Base-by-base conservation (phyloP, 2,329 filamentous ascomycete species). In the Hortaea werneckii region DNA sequence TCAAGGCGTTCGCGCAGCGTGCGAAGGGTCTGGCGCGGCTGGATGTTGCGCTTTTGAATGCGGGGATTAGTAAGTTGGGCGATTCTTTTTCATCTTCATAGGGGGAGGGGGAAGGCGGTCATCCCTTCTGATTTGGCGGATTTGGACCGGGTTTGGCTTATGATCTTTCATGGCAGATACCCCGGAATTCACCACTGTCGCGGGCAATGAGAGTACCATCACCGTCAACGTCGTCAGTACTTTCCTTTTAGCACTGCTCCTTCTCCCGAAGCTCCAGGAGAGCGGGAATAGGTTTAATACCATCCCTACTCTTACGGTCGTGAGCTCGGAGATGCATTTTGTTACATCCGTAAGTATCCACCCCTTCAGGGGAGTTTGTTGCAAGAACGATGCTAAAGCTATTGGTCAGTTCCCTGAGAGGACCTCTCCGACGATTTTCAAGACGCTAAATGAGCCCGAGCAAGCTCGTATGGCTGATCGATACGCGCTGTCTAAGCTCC, bases 191-290 rank as follows among this genome's bases (percentile, higher is more conserved):
- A 34, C 52, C 0, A 37, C 32, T 13, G 49, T 55, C 10, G 73
- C 76, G 44, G 69, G 64, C 0, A 63, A 73, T 35, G 77, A 80
- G 59, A 57, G 52, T 11, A 70, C 59, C 0, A 51, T 80, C 35
- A 74, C 71, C 0, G 68, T 75, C 44, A 80, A 80, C 46, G 72
- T 77, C 7, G 62, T 80, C 45, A 67, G 64, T 9, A 77, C 73
- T 0, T 67, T 78, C 37, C 55, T 80, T 1, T 61, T 80, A 0
- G 70, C 65, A 0, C 50, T 73, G 0, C 60, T 77, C 0, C 37
- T 79, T 2, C 47, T 80, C 13, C 77, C 76, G 0, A 75, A 71
- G 53, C 62, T 80, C 4, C 68, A 68, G 42, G 62, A 67, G 27
- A 71, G 66, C 10, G 66, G 57, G 5, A 50, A 30, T 13, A 53